phyloP scores from a whole-genome alignment of 345 rosid species.

The Sonneratia alba region DNA sequence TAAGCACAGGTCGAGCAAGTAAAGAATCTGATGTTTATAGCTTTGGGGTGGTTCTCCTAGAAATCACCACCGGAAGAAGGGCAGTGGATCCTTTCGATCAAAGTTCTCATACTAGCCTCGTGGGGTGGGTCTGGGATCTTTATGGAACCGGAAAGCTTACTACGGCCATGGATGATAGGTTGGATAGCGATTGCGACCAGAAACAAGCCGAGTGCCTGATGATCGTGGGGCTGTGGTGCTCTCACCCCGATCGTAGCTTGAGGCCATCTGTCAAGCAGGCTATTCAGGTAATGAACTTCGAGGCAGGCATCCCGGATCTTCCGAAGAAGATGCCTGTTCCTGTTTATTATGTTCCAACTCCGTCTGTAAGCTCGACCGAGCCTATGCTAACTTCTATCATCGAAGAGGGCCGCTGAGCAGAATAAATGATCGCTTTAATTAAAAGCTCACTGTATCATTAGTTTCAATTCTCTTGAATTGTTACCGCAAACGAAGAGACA shows the following conservation, averaged over 20 bases:
- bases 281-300: constrained; percentile 37
- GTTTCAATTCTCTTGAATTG: no score
- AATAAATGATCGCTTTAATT: no score
- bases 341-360: constrained; percentile 16
- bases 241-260: constrained; percentile 35
- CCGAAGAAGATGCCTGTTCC: constrained; percentile 37
- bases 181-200: constrained; percentile 22
- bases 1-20: constrained; percentile 26
- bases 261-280: constrained; percentile 47
- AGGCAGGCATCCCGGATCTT: constrained; percentile 33
- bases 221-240: constrained; percentile 51
- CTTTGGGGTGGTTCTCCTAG: constrained; percentile 34
- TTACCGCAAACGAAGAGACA: no score
- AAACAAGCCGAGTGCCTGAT: constrained; percentile 31
- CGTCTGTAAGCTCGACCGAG: constrained; percentile 18
- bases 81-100: constrained; percentile 17
- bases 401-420: constrained; percentile 23
- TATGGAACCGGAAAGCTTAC: constrained; percentile 23
- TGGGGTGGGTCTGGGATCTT: constrained; percentile 44
- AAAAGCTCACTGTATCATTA: no score
- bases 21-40: constrained; percentile 22
- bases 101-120: constrained; percentile 19
- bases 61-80: constrained; percentile 32
- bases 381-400: constrained; percentile 15
- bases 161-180: constrained; percentile 24